phyloP scores from a whole-genome alignment of 192 early-diverging fungal genomes.

The Anaeromyces robustus region DNA sequence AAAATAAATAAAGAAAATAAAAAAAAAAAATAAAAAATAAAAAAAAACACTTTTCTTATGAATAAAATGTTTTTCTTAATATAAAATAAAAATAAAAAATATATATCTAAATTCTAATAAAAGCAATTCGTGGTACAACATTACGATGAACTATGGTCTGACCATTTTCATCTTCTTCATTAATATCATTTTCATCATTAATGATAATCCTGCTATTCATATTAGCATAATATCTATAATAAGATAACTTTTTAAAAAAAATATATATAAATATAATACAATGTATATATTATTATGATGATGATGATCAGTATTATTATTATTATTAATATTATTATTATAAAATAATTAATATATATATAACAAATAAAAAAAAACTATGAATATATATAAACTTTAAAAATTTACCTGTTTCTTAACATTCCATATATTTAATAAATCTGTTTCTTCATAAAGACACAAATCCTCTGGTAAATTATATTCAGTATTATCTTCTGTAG shows the following conservation, averaged over 20 bases:
- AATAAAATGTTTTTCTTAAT: too few species aligned
- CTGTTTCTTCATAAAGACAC: background rate
- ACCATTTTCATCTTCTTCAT: background rate
- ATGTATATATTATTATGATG: too few species aligned
- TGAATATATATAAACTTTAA: too few species aligned
- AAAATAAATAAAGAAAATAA: too few species aligned
- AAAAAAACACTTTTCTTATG: too few species aligned
- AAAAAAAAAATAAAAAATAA: too few species aligned
- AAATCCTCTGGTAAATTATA: background rate
- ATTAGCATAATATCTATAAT: background rate
- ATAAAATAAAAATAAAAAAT: too few species aligned
- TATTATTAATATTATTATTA: too few species aligned
- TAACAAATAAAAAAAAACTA: too few species aligned
- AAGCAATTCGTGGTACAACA: background rate
- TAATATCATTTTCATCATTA: background rate
- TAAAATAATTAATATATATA: too few species aligned
- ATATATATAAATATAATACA: too few species aligned
- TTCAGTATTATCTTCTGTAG: background rate
- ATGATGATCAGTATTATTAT: too few species aligned
- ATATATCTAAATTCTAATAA: background rate
- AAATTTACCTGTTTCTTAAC: background rate
- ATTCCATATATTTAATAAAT: background rate
- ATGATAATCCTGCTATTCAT: background rate
- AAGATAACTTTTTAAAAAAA: background rate
- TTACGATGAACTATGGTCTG: background rate